Percentiles rank a stretch among this genome's conserved stretches.
phyloP scores from a whole-genome alignment of 306 rosid genomes.

The Crataegus laevigata region DNA sequence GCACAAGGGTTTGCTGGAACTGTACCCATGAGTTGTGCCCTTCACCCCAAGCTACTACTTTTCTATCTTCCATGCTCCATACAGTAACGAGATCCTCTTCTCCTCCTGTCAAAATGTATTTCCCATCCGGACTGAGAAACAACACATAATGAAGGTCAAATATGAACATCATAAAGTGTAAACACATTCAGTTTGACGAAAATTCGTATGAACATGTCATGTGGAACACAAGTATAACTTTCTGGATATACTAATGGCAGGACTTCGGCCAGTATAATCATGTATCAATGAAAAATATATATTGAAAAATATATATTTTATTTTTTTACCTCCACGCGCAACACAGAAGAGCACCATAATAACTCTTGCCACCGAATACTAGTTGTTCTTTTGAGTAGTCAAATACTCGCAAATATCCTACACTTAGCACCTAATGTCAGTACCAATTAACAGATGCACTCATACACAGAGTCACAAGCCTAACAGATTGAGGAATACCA shows the following conservation, averaged over 20 bases:
- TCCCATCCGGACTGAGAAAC: conserved; percentile 53
- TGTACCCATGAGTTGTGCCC: conserved; percentile 97
- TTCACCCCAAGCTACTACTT: conserved; percentile 98
- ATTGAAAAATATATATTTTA: background rate
- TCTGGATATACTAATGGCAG: background rate
- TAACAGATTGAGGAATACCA: conserved; percentile 43
- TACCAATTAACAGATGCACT: background rate
- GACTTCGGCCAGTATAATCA: background rate
- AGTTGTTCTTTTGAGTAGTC: conserved; percentile 86
- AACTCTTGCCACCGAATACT: conserved; percentile 91
- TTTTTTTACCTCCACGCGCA: conserved; percentile 84
- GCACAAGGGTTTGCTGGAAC: conserved; percentile 7
- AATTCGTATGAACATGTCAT: background rate
- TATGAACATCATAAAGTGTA: background rate
- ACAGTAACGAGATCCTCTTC: conserved; percentile 97
- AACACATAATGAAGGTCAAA: background rate
- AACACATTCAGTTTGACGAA: background rate
- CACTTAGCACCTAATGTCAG: conserved; percentile 23
- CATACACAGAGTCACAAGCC: background rate
- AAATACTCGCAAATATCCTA: conserved; percentile 91
- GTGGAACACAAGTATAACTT: background rate
- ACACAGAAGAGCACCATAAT: conserved; percentile 91
- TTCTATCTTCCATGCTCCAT: conserved; percentile 98
- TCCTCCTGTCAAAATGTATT: conserved; percentile 89
- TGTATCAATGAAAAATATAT: background rate